Percentiles rank a stretch among this genome's conserved stretches.
phyloP scores from a whole-genome alignment of 1,139 yeast species.

The Blastobotrys serpentis region DNA sequence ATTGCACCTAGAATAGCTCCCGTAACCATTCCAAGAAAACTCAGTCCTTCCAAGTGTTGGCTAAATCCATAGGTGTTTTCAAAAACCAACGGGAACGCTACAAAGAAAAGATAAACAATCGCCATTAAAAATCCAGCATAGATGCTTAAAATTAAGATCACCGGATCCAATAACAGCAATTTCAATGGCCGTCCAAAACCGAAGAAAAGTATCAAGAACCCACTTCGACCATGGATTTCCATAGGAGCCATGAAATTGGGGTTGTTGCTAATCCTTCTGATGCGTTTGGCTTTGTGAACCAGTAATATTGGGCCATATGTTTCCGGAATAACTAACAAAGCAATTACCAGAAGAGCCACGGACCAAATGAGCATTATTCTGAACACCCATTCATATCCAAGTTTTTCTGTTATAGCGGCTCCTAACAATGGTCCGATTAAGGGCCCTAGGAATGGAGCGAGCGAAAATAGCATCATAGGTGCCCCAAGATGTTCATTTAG shows the following conservation, averaged over 20 bases:
- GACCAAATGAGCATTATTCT: slow-evolving; percentile 64
- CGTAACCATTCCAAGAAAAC: slow-evolving; percentile 35
- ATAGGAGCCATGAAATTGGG: slow-evolving; percentile 14
- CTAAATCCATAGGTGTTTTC: slow-evolving; percentile 47
- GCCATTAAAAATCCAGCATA: slow-evolving; percentile 46
- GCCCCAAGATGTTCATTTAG: slow-evolving; percentile 43
- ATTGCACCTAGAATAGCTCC: slow-evolving; percentile 15
- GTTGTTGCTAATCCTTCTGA: slow-evolving; percentile 37
- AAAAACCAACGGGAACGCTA: slow-evolving; percentile 60
- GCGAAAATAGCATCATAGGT: slow-evolving; percentile 62
- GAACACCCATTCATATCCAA: slow-evolving; percentile 51
- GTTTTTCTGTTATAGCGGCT: slow-evolving; percentile 54
- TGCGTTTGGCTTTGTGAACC: slow-evolving; percentile 50
- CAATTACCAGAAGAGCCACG: slow-evolving; percentile 51
- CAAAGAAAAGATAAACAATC: slow-evolving; percentile 60
- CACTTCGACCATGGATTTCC: slow-evolving; percentile 6
- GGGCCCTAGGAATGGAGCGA: slow-evolving; percentile 66
- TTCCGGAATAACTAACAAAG: slow-evolving; percentile 54
- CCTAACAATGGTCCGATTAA: slow-evolving; percentile 62
- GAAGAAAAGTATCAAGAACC: neutral
- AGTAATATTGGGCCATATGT: slow-evolving; percentile 62
- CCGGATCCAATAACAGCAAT: slow-evolving; percentile 11
- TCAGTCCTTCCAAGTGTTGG: slow-evolving; percentile 18
- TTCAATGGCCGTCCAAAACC: slow-evolving; percentile 13
- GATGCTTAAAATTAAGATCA: slow-evolving; percentile 12